Percentiles rank a stretch among this genome's conserved stretches.
These are phyloP conservation scores for Clitopilus passeckerianus DNA, from an alignment of 768 basidiomycete genomes.

Conservation along the genomic window DNA sequence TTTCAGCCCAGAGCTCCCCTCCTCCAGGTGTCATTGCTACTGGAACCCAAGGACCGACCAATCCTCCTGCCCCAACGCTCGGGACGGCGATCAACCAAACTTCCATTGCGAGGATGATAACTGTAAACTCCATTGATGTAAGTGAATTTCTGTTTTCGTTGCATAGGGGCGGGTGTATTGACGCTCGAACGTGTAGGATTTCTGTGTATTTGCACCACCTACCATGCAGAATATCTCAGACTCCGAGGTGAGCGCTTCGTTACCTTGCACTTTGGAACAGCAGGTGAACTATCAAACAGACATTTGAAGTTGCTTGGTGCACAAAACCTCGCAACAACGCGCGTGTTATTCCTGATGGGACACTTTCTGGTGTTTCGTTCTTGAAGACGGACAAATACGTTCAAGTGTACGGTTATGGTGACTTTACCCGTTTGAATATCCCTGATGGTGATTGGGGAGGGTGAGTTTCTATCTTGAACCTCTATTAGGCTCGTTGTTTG, in stretches of 20 bases:
- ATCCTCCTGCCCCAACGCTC: conserved; percentile 33
- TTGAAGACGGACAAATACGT: conserved; percentile 40
- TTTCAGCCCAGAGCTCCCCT: conserved; percentile 14
- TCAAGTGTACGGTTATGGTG: conserved; percentile 36
- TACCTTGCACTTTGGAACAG: not conserved
- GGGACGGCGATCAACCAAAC: conserved; percentile 37
- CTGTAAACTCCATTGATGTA: conserved; percentile 36
- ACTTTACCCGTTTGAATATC: conserved; percentile 37
- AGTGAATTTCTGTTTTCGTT: not conserved
- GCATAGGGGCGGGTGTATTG: not conserved
- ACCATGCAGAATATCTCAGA: conserved; percentile 24
- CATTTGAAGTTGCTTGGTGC: conserved; percentile 41
- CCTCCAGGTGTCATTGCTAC: conserved; percentile 34
- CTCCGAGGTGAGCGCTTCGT: conserved; percentile 26
- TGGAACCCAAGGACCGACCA: conserved; percentile 34
- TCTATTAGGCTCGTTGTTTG: not conserved
- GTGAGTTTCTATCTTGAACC: conserved; percentile 9
- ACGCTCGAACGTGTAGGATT: conserved; percentile 22
- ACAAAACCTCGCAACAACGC: conserved; percentile 38
- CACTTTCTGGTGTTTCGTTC: conserved; percentile 34
- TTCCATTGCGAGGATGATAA: conserved; percentile 31
- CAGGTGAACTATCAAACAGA: conserved; percentile 16
- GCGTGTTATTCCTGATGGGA: conserved; percentile 39
- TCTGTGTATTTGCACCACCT: conserved; percentile 39
- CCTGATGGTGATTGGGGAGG: conserved; percentile 35